A percentile compares a stretch with the other conserved stretches of the same genome.
Evolutionary conservation across 306 rosid species (phyloP).

Genomic region (Abrus precatorius): DNA sequence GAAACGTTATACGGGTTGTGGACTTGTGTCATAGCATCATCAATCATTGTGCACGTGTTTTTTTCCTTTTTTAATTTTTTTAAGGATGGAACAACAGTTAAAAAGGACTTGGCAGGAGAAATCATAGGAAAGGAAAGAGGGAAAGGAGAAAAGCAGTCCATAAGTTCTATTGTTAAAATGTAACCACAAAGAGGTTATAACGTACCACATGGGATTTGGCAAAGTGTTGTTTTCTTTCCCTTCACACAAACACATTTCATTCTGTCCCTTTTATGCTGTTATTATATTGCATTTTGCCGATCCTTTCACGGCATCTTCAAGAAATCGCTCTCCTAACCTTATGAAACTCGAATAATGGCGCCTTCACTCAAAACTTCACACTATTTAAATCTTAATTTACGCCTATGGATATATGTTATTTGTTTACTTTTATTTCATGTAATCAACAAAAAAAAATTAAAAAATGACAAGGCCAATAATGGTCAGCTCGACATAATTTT

Average conservation of each 20-base stretch:
- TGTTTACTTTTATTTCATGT: neutral
- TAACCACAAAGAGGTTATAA: neutral
- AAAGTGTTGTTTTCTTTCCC: constrained; percentile 39
- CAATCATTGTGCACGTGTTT: neutral
- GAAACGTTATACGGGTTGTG: neutral
- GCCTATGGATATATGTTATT: neutral
- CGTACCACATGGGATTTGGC: constrained; percentile 38
- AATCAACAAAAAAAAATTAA: no score
- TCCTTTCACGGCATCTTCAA: constrained; percentile 43
- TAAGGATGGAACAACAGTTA: neutral
- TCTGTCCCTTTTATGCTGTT: neutral
- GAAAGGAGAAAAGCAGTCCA: neutral
- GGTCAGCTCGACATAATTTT: no score
- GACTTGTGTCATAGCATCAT: constrained; percentile 1
- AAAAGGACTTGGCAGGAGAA: neutral
- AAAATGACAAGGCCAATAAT: no score
- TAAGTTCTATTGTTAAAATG: neutral
- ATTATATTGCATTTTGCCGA: neutral
- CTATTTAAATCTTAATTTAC: neutral
- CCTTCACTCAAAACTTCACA: neutral
- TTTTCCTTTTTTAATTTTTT: neutral
- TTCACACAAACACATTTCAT: constrained; percentile 48
- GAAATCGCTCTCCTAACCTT: constrained; percentile 28
- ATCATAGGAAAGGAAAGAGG: neutral
- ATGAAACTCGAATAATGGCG: neutral